Evolutionary conservation across 1,139 yeast species (phyloP).

Genomic region (Kurtzmaniella natalensis): DNA sequence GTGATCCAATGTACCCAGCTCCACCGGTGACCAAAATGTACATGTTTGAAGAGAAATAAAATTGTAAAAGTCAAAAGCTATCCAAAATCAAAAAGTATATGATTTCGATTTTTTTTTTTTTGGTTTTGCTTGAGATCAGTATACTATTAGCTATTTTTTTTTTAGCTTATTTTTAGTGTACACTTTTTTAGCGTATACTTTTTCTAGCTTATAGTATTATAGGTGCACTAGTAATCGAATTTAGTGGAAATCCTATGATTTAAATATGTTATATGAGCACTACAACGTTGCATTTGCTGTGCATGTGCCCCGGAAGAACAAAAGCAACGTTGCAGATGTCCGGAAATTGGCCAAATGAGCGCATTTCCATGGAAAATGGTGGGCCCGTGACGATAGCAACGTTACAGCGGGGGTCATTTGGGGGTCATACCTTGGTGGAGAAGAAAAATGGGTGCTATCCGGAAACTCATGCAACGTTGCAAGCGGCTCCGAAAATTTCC

Average conservation of each 20-base stretch:
- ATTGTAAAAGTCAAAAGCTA: not conserved
- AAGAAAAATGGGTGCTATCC: not conserved
- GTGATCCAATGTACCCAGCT: conserved; percentile 85
- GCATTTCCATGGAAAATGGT: no score
- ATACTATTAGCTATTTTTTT: conserved; percentile 7
- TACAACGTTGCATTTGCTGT: conserved; percentile 1
- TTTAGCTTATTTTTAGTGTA: no score
- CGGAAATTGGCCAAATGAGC: no score
- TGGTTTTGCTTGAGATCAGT: not conserved
- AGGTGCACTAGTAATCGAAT: no score
- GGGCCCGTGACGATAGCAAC: no score
- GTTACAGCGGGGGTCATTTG: no score
- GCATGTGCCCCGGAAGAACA: no score
- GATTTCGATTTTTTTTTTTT: not conserved
- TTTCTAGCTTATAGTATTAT: no score
- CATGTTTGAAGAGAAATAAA: conserved; percentile 3
- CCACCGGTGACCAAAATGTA: conserved; percentile 79
- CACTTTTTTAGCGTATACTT: no score
- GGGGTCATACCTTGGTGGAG: no score
- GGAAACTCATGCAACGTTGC: conserved; percentile 1
- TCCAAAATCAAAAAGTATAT: not conserved
- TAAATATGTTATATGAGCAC: not conserved
- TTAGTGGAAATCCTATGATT: no score
- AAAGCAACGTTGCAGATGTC: conserved; percentile 1
- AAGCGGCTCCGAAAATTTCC: not conserved